Evolutionary conservation across 768 basidiomycete species (phyloP).

Genomic region (Holtermannia corniformis): DNA sequence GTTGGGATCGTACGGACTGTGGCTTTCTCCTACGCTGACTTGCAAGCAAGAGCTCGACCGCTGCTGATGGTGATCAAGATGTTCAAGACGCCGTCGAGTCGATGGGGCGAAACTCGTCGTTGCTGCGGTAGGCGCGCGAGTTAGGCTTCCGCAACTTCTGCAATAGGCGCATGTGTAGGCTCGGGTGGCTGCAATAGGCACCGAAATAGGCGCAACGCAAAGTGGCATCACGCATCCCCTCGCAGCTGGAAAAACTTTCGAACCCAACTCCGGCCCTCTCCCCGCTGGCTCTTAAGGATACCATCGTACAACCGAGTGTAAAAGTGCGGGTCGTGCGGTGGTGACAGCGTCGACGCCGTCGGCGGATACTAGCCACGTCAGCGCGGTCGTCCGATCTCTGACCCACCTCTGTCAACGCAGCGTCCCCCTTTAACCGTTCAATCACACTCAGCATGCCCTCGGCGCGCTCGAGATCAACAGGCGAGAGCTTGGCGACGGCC

Average conservation of each 20-base stretch:
- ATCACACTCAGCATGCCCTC: slow-evolving; percentile 12
- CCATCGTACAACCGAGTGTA: slow-evolving; percentile 35
- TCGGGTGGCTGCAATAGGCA: no score
- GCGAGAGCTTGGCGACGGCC: not conserved
- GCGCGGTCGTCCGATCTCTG: not conserved
- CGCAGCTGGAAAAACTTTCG: slow-evolving; percentile 37
- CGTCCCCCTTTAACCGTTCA: slow-evolving; percentile 8
- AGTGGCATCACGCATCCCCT: slow-evolving; percentile 26
- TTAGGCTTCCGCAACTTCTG: no score
- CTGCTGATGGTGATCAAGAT: no score
- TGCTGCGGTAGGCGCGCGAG: no score
- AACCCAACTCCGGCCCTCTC: slow-evolving; percentile 35
- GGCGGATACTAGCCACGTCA: slow-evolving; percentile 24
- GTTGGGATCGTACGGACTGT: no score
- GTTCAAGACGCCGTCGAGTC: no score
- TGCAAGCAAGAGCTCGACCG: no score
- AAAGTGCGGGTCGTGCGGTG: slow-evolving; percentile 32
- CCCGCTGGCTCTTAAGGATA: slow-evolving; percentile 26
- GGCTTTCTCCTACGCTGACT: no score
- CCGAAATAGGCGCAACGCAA: no score
- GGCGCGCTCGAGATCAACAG: slow-evolving; percentile 3
- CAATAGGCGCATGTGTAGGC: no score
- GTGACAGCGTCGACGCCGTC: slow-evolving; percentile 17
- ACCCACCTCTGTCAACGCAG: slow-evolving; percentile 11
- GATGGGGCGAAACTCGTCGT: no score